Base-by-base conservation (phyloP, 768 basidiomycete species). In the Cantharellus cinnabarinus region DNA sequence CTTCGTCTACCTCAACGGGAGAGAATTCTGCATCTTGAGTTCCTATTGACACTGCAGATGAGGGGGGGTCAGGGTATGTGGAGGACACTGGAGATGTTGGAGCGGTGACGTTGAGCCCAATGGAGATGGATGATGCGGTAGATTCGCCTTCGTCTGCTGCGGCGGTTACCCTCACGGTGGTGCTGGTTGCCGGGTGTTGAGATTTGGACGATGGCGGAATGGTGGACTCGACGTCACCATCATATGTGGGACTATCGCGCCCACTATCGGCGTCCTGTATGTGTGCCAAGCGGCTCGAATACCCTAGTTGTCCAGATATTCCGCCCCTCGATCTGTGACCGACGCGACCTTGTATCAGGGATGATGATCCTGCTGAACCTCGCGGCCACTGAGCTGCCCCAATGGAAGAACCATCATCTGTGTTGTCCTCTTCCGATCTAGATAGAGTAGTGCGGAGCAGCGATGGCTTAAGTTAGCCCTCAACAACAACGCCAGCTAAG, bases 231-330 rank as follows among this genome's bases (percentile, higher is more conserved):
- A 91, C 75, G 70, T 91, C 89, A 59, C 89, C 89, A 66, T 91
- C 89, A 69, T 91, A 89, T 0, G 87, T 89, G 4, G 87, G 88
- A 0, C 84, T 87, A 67, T 89, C 88, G 4, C 83, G 76, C 58
- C 85, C 80, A 3, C 61, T 60, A 67, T 79, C 82, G 48, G 80
- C 82, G 64, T 85, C 83, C 38, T 37, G 5, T 5, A 57, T 37
- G 35, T 54, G 52, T 10, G 52, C 52, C 52, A 54, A 37, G 14
- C 52, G 10, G 35, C 52, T 54, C 7, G 52, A 10, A 10, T 10
- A 10, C 10, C 10, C 44, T 10, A 29, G 44, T 48, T 29, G 10
- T 48, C 10, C 44, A 48, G 10, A 10, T 29, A 10, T 48, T 10
- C 52, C 52, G 38, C 10, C 29, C 29, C 29, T 48, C 10, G 44